phyloP scores from a whole-genome alignment of 345 rosid species.

The Pistacia atlantica region DNA sequence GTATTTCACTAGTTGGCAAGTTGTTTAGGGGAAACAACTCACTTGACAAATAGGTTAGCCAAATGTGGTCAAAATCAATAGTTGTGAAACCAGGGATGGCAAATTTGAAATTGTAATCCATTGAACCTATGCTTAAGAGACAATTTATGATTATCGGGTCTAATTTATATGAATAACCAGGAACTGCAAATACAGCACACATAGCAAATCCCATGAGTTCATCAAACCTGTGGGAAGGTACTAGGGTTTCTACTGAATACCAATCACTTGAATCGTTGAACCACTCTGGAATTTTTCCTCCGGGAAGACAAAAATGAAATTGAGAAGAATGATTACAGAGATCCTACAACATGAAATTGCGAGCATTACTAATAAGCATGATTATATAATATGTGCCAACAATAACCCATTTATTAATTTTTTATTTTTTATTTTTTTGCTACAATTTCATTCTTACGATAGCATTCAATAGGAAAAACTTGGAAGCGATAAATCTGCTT shows the following conservation, averaged over 20 bases:
- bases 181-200: background rate
- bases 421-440: too few species aligned
- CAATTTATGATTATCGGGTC: background rate
- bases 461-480: too few species aligned
- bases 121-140: too few species aligned
- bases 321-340: background rate
- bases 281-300: constrained; percentile 22
- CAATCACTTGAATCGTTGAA: background rate
- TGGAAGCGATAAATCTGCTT: too few species aligned
- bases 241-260: background rate
- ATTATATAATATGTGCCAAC: too few species aligned
- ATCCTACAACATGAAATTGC: background rate
- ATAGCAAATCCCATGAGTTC: constrained; percentile 17
- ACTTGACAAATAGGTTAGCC: background rate
- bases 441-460: too few species aligned
- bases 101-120: background rate
- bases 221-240: background rate
- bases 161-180: background rate
- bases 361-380: background rate
- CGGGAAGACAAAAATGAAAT: background rate
- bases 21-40: background rate
- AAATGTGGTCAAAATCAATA: background rate
- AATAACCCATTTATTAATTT: too few species aligned
- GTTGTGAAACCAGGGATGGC: background rate
- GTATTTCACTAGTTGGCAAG: too few species aligned